Base-by-base conservation (phyloP, 805 yeast species). In the Ogataea trehaloabstinens region DNA sequence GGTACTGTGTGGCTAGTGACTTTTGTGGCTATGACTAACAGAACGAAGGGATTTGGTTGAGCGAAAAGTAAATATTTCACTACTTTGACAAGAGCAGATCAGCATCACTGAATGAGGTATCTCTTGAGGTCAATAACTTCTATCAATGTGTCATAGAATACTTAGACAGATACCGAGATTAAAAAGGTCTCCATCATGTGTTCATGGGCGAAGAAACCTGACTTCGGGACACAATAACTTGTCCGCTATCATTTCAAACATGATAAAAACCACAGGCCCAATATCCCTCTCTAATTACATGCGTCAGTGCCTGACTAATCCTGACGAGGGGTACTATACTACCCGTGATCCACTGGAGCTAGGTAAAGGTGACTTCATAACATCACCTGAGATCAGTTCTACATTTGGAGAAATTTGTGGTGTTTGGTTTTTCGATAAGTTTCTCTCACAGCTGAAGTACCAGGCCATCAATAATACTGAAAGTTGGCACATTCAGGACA, bases 351-450 rank as follows among this genome's bases (percentile, higher is more conserved):
- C 95, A 2, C 65, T 87, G 24, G 60, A 49, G 28, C 24, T 48
- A 1, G 40, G 42, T 17, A 45, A 41, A 4, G 95, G 95, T 4
- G 95, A 87, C 59, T 87, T 87, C 58, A 71, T 82, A 36, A 87
- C 95, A 0, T 82, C 91, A 0, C 95, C 95, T 0, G 95, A 87
- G 60, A 85, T 87, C 35, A 82, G 91, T 5, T 86, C 85, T 28
- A 82, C 86, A 64, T 87, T 86, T 66, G 95, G 95, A 16, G 95
- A 87, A 57, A 75, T 85, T 66, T 70, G 85, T 42, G 95, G 93
- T 0, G 63, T 87, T 4, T 87, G 95, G 87, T 66, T 71, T 41
- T 76, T 66, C 43, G 65, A 75, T 10, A 57, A 63, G 8, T 85
- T 89, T 85, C 43, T 73, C 24, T 56, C 66, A 1, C 90, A 82